phyloP scores from a whole-genome alignment of 345 rosid species.

The Acer yangbiense region DNA sequence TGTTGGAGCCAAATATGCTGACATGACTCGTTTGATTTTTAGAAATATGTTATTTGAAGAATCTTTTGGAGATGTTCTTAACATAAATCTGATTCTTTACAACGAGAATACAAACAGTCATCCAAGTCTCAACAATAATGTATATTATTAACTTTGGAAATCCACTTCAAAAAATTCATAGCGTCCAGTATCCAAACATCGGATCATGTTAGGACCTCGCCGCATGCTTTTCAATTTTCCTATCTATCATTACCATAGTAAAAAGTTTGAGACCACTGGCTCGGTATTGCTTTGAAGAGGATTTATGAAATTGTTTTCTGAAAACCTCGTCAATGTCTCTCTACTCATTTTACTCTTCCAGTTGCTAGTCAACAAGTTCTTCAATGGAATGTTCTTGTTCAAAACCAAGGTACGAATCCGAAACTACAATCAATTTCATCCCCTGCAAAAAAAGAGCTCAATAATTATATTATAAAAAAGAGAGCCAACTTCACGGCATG shows the following conservation, averaged over 20 bases:
- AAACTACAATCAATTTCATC: conserved; percentile 66
- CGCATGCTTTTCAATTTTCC: too few species aligned
- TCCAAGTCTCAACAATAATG: too few species aligned
- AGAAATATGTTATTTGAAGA: too few species aligned
- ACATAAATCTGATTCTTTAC: too few species aligned
- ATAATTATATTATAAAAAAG: background rate
- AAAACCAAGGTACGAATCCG: conserved; percentile 92
- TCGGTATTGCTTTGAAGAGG: background rate
- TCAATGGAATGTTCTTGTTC: conserved; percentile 80
- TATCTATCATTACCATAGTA: too few species aligned
- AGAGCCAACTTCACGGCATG: background rate
- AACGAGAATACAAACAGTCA: background rate
- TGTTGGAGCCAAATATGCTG: too few species aligned
- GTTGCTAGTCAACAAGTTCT: conserved; percentile 33
- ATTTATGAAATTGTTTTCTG: background rate
- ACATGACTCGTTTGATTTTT: too few species aligned
- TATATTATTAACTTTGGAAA: too few species aligned
- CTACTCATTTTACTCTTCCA: conserved; percentile 4
- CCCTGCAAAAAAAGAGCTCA: conserved; percentile 49
- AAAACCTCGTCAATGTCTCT: background rate
- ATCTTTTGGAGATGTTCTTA: too few species aligned
- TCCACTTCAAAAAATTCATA: background rate
- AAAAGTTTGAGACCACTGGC: background rate
- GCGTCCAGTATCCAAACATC: background rate
- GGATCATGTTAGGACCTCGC: too few species aligned